Percentiles rank a stretch among this genome's conserved stretches.
These are phyloP conservation scores for Sodiomyces alkalinus DNA, from an alignment of 2,329 filamentous ascomycete genomes.

Conservation along the genomic window DNA sequence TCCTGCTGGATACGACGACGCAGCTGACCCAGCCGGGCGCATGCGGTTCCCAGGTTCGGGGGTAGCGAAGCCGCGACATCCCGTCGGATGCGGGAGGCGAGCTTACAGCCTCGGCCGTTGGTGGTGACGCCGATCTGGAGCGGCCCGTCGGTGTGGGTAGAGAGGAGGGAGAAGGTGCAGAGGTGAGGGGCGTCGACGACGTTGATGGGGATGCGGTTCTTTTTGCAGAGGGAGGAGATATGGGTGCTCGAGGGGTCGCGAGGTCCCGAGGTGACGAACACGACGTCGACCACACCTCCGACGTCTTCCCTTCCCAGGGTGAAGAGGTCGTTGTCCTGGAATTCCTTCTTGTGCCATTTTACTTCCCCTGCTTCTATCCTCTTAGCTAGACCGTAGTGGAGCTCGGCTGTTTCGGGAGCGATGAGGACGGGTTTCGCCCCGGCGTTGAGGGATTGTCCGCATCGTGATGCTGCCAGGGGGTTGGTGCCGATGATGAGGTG, in stretches of 20 bases:
- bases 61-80: constrained; percentile 77
- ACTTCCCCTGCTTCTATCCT: constrained; percentile 52
- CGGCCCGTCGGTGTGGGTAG: constrained; percentile 78
- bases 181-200: constrained; percentile 76
- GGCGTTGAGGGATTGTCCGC: constrained; percentile 62
- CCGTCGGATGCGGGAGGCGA: constrained; percentile 74
- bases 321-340: constrained; percentile 57
- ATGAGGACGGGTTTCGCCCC: constrained; percentile 72
- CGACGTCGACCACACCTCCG: constrained; percentile 66
- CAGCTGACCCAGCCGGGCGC: constrained; percentile 60
- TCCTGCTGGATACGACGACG: constrained; percentile 59
- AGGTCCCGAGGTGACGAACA: constrained; percentile 63
- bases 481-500: constrained; percentile 82
- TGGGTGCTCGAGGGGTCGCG: constrained; percentile 30
- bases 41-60: constrained; percentile 56
- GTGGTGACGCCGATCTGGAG: constrained; percentile 93
- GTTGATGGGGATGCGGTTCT: constrained; percentile 80
- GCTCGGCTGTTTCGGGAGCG: constrained; percentile 46
- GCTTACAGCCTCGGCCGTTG: constrained; percentile 85
- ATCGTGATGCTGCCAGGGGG: constrained; percentile 73
- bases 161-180: constrained; percentile 80
- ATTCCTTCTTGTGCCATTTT: constrained; percentile 48
- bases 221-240: constrained; percentile 61
- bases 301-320: constrained; percentile 70
- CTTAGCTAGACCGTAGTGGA: constrained; percentile 43